These are phyloP conservation scores for Chrysosporium keratinophilum DNA, from an alignment of 2,329 filamentous ascomycete genomes.

Conservation along the genomic window DNA sequence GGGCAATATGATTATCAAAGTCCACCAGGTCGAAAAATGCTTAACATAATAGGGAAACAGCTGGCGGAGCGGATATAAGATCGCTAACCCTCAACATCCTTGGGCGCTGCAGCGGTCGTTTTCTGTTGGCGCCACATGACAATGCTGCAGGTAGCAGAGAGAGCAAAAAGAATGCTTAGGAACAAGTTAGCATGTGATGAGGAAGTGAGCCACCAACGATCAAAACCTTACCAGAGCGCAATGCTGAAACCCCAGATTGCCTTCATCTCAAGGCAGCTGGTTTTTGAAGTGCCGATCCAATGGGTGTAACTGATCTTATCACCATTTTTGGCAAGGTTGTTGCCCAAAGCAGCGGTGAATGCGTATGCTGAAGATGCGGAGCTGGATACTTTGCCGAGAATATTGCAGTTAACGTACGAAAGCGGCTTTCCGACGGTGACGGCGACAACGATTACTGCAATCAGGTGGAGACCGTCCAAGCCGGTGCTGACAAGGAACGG, in stretches of 20 bases:
- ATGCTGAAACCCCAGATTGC: slow-evolving; percentile 79
- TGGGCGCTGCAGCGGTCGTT: slow-evolving; percentile 29
- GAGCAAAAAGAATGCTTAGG: slow-evolving; percentile 53
- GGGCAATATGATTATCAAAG: not conserved
- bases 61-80: too few relatives aligned
- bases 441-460: slow-evolving; percentile 68
- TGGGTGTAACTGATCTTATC: slow-evolving; percentile 41
- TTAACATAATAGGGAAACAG: not conserved
- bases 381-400: slow-evolving; percentile 40
- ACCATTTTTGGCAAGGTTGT: slow-evolving; percentile 43
- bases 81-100: slow-evolving; percentile 28
- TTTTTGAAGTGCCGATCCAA: slow-evolving; percentile 51
- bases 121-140: slow-evolving; percentile 55
- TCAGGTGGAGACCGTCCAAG: slow-evolving; percentile 58
- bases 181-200: slow-evolving; percentile 7
- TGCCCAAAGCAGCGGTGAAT: slow-evolving; percentile 44
- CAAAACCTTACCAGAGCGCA: slow-evolving; percentile 51
- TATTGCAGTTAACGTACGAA: slow-evolving; percentile 62
- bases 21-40: not conserved
- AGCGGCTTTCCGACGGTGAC: slow-evolving; percentile 71
- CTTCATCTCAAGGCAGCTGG: slow-evolving; percentile 75
- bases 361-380: slow-evolving; percentile 43
- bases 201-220: not conserved
- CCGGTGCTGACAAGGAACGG: slow-evolving; percentile 59
- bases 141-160: slow-evolving; percentile 49